Evolutionary conservation across 2,329 filamentous ascomycete genomes (phyloP).

Genomic region (Exophiala dermatitidis): DNA sequence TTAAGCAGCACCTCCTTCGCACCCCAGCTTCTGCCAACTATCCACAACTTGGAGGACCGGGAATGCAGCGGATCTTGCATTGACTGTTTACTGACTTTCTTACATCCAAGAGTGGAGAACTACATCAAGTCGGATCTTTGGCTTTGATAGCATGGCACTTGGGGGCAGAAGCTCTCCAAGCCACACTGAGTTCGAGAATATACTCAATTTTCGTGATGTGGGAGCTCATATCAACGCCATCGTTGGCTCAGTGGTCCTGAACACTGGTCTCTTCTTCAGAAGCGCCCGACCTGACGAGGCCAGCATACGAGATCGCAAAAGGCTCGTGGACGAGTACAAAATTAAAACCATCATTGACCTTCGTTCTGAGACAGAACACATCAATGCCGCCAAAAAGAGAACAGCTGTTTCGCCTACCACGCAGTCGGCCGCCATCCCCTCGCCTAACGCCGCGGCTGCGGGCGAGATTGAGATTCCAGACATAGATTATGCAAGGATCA

Average conservation of each 20-base stretch:
- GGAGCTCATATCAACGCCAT: constrained; percentile 47
- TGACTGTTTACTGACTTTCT: too few relatives aligned
- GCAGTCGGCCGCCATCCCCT: constrained; percentile 39
- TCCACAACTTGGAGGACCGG: too few relatives aligned
- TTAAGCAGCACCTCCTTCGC: too few relatives aligned
- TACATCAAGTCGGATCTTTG: too few relatives aligned
- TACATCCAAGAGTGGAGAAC: too few relatives aligned
- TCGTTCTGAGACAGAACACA: constrained; percentile 71
- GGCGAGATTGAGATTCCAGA: constrained; percentile 57
- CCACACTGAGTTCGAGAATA: constrained; percentile 43
- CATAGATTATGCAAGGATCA: constrained; percentile 59
- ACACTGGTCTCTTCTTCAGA: constrained; percentile 59
- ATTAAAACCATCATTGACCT: constrained; percentile 72
- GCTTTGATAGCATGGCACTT: neutral
- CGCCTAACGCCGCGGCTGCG: constrained; percentile 46
- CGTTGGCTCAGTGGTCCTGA: constrained; percentile 38
- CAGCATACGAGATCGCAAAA: constrained; percentile 54
- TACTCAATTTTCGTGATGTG: constrained; percentile 73
- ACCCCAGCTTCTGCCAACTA: too few relatives aligned
- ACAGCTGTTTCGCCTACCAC: constrained; percentile 35
- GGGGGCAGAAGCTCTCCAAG: neutral
- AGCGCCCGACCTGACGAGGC: constrained; percentile 67
- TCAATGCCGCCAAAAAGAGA: constrained; percentile 59
- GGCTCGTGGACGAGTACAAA: constrained; percentile 53
- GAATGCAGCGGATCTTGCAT: too few relatives aligned